A percentile compares a stretch with the other conserved stretches of the same genome.
Evolutionary conservation across 208 protist genomes (phyloP).

Genomic region (Histomonas meleagridis): DNA sequence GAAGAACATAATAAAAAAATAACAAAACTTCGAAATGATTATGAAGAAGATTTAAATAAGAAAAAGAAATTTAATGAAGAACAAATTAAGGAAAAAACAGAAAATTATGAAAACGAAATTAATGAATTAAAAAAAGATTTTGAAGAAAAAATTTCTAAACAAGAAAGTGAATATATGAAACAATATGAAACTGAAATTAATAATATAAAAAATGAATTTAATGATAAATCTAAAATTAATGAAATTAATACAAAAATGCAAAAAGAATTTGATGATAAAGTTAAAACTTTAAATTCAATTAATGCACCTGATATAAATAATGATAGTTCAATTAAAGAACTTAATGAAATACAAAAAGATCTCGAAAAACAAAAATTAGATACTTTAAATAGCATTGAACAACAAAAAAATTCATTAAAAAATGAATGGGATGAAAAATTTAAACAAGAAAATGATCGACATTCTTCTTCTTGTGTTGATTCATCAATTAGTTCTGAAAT

Average conservation of each 20-base stretch:
- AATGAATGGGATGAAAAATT: neutral
- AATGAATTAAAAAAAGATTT: neutral
- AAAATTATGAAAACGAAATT: neutral
- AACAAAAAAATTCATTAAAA: neutral
- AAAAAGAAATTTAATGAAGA: neutral
- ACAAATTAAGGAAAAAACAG: neutral
- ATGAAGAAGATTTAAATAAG: neutral
- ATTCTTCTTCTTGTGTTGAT: neutral
- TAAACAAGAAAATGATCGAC: neutral
- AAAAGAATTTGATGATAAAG: neutral
- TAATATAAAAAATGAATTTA: neutral
- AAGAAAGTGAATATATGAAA: neutral
- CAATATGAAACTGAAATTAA: neutral
- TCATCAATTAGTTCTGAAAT: neutral
- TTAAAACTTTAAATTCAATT: neutral
- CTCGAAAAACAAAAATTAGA: neutral
- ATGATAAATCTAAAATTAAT: neutral
- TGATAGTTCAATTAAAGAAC: neutral
- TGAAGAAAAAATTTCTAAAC: neutral
- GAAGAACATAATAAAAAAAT: neutral
- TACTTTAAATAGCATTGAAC: neutral
- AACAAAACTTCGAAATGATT: neutral
- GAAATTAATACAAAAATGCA: neutral
- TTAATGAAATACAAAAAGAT: neutral
- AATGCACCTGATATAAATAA: neutral